Base-by-base conservation (phyloP, 139 green algal species). In the Chlorella sp. region DNA sequence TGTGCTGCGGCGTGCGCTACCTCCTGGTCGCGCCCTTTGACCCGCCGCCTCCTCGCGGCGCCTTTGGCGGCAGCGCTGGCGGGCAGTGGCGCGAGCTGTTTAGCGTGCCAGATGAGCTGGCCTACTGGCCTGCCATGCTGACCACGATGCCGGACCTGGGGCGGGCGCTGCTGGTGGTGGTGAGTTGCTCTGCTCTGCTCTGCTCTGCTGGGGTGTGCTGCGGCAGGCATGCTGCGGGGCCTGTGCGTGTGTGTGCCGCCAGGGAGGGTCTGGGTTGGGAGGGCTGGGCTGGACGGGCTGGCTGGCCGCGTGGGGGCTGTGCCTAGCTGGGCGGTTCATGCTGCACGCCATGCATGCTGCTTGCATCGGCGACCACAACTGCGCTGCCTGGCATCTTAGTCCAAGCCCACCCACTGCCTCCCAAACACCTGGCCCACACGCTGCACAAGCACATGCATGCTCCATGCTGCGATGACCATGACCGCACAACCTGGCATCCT, bases 1-100 rank as follows among this genome's bases (percentile, higher is more conserved):
- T 92, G 66, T 90, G 82, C 81, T 89, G 88, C 34, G 76, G 76
- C 53, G 69, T 91, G 90, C 89, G 91, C 12, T 93, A 93, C 71
- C 81, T 94, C 88, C 90, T 94, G 81, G 81, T 92, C 53, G 40
- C 91, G 2, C 90, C 84, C 14, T 16, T 86, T 64, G 19, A 85
- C 39, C 73, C 60, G 40, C n/a, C 78, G 40, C 28, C 69, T 24
- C 15, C 32, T 21, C 36, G 60, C 11, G 32, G 32, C 68, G 4
- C 24, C 30, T 22, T 18, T 40, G 30, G 85, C 85, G 15, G 39
- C 42, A 30, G 69, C 30, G 36, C 32, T 24, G 48, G 75, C 36
- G 36, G 16, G 39, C 87, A 86, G 78, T 90, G 87, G 87, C 36
- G 78, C 3, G 76, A 91, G 82, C 88, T 94, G 60, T 91, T 94